These are phyloP conservation scores for Neurospora sp. DNA, from an alignment of 495 filamentous ascomycete genomes.

Conservation along the genomic window DNA sequence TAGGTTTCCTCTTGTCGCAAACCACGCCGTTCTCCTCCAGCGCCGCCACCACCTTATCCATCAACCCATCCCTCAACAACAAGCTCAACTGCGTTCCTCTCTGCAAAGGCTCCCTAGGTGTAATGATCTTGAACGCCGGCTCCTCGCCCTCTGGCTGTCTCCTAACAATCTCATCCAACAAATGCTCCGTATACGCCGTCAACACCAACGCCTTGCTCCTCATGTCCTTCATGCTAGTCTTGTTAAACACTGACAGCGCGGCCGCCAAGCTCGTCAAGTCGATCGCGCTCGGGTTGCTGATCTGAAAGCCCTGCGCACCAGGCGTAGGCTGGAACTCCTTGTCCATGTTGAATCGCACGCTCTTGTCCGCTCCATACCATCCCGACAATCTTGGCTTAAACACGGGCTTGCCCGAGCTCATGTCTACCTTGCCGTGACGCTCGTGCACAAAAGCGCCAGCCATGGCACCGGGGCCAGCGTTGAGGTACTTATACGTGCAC, in stretches of 20 bases:
- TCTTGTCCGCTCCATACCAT: constrained; percentile 78
- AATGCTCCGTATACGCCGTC: constrained; percentile 67
- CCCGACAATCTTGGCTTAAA: constrained; percentile 49
- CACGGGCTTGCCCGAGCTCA: constrained; percentile 12
- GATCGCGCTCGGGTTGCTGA: constrained; percentile 54
- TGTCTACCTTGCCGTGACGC: constrained; percentile 47
- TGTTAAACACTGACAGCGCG: constrained; percentile 64
- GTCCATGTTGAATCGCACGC: constrained; percentile 63
- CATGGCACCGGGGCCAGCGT: constrained; percentile 76
- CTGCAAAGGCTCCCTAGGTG: constrained; percentile 58
- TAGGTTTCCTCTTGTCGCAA: constrained; percentile 75
- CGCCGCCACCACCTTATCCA: constrained; percentile 54
- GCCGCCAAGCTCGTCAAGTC: constrained; percentile 58
- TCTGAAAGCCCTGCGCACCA: constrained; percentile 55
- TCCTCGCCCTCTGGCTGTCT: constrained; percentile 20
- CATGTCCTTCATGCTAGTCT: constrained; percentile 54
- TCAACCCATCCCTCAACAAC: constrained; percentile 49
- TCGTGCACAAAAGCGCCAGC: constrained; percentile 79
- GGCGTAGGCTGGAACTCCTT: constrained; percentile 60
- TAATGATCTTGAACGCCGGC: constrained; percentile 62
- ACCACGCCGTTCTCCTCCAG: constrained; percentile 62
- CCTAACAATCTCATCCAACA: constrained; percentile 37
- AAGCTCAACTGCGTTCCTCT: constrained; percentile 81
- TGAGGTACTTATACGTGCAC: constrained; percentile 96
- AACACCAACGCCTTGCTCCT: constrained; percentile 61